Base-by-base conservation (phyloP, 176 grass and related monocot genomes). In the Lolium perenne region DNA sequence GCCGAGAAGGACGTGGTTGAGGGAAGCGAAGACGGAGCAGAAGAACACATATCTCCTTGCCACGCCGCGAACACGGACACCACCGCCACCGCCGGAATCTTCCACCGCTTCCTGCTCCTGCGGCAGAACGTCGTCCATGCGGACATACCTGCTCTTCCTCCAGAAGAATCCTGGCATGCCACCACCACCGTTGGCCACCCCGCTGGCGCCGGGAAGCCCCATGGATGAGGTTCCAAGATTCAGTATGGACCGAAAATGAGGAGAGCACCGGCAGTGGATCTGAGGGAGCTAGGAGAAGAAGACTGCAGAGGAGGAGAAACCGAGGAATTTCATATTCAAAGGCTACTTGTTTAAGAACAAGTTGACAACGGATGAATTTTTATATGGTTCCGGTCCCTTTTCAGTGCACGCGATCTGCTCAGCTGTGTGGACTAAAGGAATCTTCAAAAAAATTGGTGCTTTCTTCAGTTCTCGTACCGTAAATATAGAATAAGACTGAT, bases 1-100 rank as follows among this genome's bases (percentile, higher is more conserved):
- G 48, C 95, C 95, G 83, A 97, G 95, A 12, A 97, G 95, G 0
- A 97, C 84, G 56, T 91, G 92, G 83, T 93, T 97, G 60, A 97
- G 95, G 29, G 95, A 97, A 43, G 95, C 95, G 16, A 97, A 94
- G 72, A 97, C 63, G 10, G 95, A 89, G 85, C 92, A 97, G 62
- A 87, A 67, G 40, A 97, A 76, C 12, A 97, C 92, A 29, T 92
- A 94, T 70, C 88, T 92, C 69, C 88, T 89, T n/a, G 77, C 65
- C 29, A 67, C 83, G 13, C 50, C 43, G 16, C 66, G 83, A 8
- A 74, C 64, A 41, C 23, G 63, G 21, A 87, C 85, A 38, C 75
- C 51, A 9, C 49, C 58, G 50, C 26, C 26, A 29, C 61, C 38
- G 11, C 38, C 61, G 23, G 48, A 71, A 0, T 74, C 77, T 11